phyloP scores from a whole-genome alignment of 371 early-diverging fungal species.

The Saksenaea oblongispora region DNA sequence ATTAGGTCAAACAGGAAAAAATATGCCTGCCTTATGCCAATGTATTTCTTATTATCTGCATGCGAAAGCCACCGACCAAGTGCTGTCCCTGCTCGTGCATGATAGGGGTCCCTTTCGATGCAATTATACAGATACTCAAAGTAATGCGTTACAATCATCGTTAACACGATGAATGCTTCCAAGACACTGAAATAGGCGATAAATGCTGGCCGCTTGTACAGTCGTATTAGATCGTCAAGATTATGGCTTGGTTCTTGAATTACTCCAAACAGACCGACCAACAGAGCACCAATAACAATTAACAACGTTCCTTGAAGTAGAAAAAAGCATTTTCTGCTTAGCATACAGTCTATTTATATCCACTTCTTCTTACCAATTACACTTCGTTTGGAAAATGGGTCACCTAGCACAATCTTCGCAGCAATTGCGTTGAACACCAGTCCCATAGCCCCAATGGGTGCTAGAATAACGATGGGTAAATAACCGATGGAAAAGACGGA shows the following conservation, averaged over 20 bases:
- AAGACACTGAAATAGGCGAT: slow-evolving; percentile 70
- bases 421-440: slow-evolving; percentile 81
- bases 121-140: slow-evolving; percentile 44
- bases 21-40: slow-evolving; percentile 40
- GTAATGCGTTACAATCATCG: slow-evolving; percentile 55
- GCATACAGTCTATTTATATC: slow-evolving; percentile 3
- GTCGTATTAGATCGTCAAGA: slow-evolving; percentile 68
- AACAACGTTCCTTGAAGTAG: slow-evolving; percentile 65
- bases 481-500: slow-evolving; percentile 78
- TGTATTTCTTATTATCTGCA: slow-evolving; percentile 32
- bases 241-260: slow-evolving; percentile 74
- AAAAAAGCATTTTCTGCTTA: not conserved
- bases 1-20: not conserved
- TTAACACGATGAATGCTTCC: slow-evolving; percentile 51
- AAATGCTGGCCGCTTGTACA: slow-evolving; percentile 74
- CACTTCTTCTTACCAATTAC: slow-evolving; percentile 44
- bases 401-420: slow-evolving; percentile 67
- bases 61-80: slow-evolving; percentile 24
- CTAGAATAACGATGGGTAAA: slow-evolving; percentile 82
- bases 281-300: slow-evolving; percentile 69
- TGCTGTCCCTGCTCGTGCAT: slow-evolving; percentile 7
- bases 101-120: slow-evolving; percentile 17
- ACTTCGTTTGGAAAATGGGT: slow-evolving; percentile 65
- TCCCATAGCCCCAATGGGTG: slow-evolving; percentile 79
- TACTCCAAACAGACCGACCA: slow-evolving; percentile 77